A percentile compares a stretch with the other conserved stretches of the same genome.
These are phyloP conservation scores for Fragaria nilgerrensis DNA, from an alignment of 306 rosid genomes.

Conservation along the genomic window DNA sequence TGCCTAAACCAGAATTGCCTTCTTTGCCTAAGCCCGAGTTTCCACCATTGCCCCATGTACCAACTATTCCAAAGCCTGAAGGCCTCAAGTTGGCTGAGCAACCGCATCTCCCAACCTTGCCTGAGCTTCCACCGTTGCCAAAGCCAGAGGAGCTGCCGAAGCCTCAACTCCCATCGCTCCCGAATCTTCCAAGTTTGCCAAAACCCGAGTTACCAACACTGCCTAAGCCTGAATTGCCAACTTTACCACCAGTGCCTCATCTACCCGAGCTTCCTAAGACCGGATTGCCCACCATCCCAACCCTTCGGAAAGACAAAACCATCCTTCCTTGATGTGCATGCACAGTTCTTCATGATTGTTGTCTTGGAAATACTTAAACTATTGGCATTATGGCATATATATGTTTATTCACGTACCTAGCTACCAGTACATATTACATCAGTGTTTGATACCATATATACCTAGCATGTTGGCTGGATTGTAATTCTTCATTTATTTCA, in stretches of 20 bases:
- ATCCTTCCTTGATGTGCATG: slow-evolving; percentile 1
- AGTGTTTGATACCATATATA: not conserved
- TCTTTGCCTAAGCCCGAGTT: not conserved
- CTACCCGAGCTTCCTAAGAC: slow-evolving; percentile 14
- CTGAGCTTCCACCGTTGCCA: slow-evolving; percentile 12
- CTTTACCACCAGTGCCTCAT: slow-evolving; percentile 13
- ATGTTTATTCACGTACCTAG: not conserved
- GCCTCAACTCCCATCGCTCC: slow-evolving; percentile 13
- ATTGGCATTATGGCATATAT: not conserved
- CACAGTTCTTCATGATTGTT: not conserved
- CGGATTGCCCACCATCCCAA: slow-evolving; percentile 10
- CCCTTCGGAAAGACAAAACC: not conserved
- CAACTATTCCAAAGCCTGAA: slow-evolving; percentile 13
- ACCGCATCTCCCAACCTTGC: slow-evolving; percentile 19
- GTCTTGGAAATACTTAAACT: not conserved
- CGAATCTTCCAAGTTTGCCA: not conserved
- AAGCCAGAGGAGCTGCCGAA: not conserved
- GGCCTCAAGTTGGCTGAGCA: slow-evolving; percentile 10
- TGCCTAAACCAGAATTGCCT: slow-evolving; percentile 14
- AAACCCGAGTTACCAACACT: slow-evolving; percentile 16
- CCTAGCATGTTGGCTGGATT: not conserved
- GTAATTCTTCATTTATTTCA: not conserved
- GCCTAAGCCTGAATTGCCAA: slow-evolving; percentile 18
- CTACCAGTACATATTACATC: not conserved
- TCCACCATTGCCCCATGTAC: slow-evolving; percentile 7